Evolutionary conservation across 2,329 filamentous ascomycete genomes (phyloP).

Genomic region (Plenodomus tracheiphilus): DNA sequence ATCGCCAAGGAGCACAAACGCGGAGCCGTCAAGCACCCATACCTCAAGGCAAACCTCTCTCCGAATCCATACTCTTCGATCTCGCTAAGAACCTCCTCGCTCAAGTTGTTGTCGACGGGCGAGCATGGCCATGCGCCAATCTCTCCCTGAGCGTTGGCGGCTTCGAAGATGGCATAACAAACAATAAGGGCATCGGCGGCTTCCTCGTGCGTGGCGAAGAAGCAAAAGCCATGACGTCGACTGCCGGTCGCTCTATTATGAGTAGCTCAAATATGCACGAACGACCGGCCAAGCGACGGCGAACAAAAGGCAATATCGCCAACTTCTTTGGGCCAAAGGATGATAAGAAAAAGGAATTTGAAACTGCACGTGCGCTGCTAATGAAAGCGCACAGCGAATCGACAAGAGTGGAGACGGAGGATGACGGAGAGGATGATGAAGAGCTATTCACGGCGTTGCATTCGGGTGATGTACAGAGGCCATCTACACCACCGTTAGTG

Average conservation of each 20-base stretch:
- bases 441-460: constrained; percentile 11
- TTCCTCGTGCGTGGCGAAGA: constrained; percentile 75
- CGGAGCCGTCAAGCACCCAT: constrained; percentile 78
- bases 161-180: constrained; percentile 83
- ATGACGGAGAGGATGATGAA: constrained; percentile 20
- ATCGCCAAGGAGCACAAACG: constrained; percentile 73
- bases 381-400: constrained; percentile 32
- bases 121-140: constrained; percentile 89
- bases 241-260: constrained; percentile 4
- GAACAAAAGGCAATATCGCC: constrained; percentile 42
- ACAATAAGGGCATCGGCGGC: constrained; percentile 82
- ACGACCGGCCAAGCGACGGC: constrained; percentile 35
- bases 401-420: constrained; percentile 28
- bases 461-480: constrained; percentile 16
- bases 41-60: constrained; percentile 71
- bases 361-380: constrained; percentile 35
- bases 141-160: constrained; percentile 86
- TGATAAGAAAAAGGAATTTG: constrained; percentile 38
- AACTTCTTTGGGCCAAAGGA: constrained; percentile 41
- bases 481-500: constrained; percentile 15
- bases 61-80: constrained; percentile 72
- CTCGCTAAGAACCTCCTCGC: constrained; percentile 75
- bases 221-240: constrained; percentile 52
- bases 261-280: constrained; percentile 12
- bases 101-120: constrained; percentile 77